Conservation (phyloP, 2,329 filamentous ascomycete genomes). For the Pestalotiopsis sp. region DNA sequence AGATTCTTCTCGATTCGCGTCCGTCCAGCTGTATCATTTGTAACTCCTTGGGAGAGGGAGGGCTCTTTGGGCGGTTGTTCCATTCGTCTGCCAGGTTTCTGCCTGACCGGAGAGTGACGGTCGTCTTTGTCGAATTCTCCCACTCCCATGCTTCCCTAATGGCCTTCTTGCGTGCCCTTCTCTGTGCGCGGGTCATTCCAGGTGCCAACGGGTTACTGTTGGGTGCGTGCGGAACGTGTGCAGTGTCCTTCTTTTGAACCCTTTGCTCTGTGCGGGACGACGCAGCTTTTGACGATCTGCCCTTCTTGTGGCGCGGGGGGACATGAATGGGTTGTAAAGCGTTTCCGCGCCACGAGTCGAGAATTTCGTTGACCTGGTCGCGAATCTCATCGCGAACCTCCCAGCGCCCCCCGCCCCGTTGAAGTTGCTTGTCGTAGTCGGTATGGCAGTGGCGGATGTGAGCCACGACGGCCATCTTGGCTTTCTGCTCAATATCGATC, state of each 20-base stretch:
- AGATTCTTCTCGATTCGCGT: background rate
- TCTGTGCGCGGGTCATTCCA: too few species aligned
- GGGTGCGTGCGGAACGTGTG: too few species aligned
- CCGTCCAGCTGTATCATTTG: background rate
- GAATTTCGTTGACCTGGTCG: slow-evolving; percentile 12
- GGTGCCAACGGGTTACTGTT: too few species aligned
- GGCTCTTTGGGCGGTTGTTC: background rate
- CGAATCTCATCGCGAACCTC: slow-evolving; percentile 11
- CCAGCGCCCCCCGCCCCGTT: background rate
- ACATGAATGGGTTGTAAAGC: background rate
- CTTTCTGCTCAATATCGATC: slow-evolving; percentile 41
- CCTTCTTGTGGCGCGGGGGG: background rate
- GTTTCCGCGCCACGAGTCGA: slow-evolving; percentile 19
- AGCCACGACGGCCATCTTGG: slow-evolving; percentile 48
- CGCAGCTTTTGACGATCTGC: background rate
- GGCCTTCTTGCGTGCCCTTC: too few species aligned
- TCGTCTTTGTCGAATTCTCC: background rate
- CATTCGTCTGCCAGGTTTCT: background rate
- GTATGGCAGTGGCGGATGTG: slow-evolving; percentile 53
- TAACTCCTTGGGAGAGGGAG: background rate
- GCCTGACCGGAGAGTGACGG: background rate
- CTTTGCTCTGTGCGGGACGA: too few species aligned
- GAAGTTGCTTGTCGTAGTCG: slow-evolving; percentile 45
- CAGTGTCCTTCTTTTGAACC: too few species aligned
- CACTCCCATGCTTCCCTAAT: background rate